Base-by-base conservation (phyloP, 2,329 filamentous ascomycete species). In the Talaromyces islandicus region DNA sequence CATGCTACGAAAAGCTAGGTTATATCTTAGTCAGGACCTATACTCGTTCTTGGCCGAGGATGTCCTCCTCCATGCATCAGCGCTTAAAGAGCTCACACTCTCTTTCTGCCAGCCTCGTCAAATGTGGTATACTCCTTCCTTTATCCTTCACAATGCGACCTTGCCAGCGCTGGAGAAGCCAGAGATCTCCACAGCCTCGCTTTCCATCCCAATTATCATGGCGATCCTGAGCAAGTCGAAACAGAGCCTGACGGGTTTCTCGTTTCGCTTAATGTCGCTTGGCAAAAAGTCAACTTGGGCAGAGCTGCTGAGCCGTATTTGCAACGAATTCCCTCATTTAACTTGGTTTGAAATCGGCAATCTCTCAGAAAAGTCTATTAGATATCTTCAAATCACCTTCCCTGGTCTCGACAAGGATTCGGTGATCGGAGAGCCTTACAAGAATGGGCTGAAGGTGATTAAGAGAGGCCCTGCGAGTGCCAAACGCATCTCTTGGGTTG, bases 11-110 rank as follows among this genome's bases (percentile, higher is more conserved):
- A 48, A 48, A 48, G 43, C 53, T 11, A 4, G 43, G 3, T 24
- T 55, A 55, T 27, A 32, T 11, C 53, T 55, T 55, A 55, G 32
- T 55, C 21, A 27, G 10, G 11, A 55, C 29, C 53, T 55, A 43
- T 24, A 19, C 53, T 55, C 53, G 21, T 55, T 24, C 32, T 55
- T n/a, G 32, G 53, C 53, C 19, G 21, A 55, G 19, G 10, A 55
- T 14, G 24, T 55, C 53, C 32, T 55, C 32, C 53, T 55, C 32
- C 53, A 43, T 55, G 53, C 53, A 55, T 32, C 53, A 55, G 32
- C 11, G 32, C 53, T 55, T 55, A 55, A 55, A 55, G 53, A 55
- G 32, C 53, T 55, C 32, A 43, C 53, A 55, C 53, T 55, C 53
- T 55, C 53, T 43, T 55, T 55, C 30, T 55, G 32, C 21, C 32